Percentiles rank a stretch among this genome's conserved stretches.
These are phyloP conservation scores for Colletotrichum horii DNA, from an alignment of 2,329 filamentous ascomycete species.

Conservation along the genomic window DNA sequence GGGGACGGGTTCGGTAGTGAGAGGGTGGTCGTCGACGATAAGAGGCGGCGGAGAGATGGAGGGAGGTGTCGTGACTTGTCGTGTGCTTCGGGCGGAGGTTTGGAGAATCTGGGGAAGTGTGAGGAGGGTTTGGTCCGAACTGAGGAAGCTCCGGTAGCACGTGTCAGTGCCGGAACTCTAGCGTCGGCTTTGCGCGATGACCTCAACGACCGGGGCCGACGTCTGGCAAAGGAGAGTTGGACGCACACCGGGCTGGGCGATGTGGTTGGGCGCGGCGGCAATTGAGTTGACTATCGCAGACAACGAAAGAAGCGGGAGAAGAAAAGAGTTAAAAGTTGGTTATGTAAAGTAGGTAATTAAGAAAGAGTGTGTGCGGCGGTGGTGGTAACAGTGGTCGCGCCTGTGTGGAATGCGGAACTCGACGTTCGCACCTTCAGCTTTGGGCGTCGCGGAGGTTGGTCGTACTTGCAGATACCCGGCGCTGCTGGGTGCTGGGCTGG, in stretches of 20 bases:
- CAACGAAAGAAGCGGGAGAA: not conserved
- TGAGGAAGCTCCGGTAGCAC: conserved; percentile 14
- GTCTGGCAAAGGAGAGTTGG: not conserved
- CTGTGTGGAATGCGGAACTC: not conserved
- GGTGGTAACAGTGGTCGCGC: not conserved
- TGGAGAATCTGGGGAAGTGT: not conserved
- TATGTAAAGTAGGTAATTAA: not conserved
- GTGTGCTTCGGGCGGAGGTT: not conserved
- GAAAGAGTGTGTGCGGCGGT: not conserved
- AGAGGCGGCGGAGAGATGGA: not conserved
- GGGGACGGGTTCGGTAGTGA: not conserved
- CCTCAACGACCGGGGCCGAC: not conserved
- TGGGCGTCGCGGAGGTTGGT: not conserved
- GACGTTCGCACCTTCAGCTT: not conserved
- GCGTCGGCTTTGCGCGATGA: not conserved
- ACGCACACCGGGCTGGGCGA: not conserved
- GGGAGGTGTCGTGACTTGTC: not conserved
- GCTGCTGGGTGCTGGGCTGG: not conserved
- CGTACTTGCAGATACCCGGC: not conserved
- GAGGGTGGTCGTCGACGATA: not conserved
- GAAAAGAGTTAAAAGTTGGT: not conserved
- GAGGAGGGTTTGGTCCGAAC: not conserved
- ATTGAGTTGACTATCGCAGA: not conserved
- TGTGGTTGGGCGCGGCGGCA: not conserved
- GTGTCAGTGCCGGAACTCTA: not conserved